Conservation (phyloP, 2,329 filamentous ascomycete genomes). For the Venturia nashicola region DNA sequence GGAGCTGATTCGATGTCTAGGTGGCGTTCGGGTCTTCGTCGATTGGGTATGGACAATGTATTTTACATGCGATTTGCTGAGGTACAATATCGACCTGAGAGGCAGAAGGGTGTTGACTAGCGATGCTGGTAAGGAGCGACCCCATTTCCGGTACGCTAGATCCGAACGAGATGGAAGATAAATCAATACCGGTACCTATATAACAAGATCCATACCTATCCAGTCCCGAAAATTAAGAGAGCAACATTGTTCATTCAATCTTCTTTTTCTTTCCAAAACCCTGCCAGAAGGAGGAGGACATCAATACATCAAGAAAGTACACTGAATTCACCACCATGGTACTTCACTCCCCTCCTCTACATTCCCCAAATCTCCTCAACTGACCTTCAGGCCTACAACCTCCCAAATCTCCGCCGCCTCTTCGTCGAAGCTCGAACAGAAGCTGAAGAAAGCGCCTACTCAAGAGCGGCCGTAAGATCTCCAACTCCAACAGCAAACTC, state of each 20-base stretch:
- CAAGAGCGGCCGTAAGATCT: conserved; percentile 67
- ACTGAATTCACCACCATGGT: background rate
- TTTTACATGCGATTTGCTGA: background rate
- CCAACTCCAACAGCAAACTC: too few species aligned
- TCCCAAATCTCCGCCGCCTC: conserved; percentile 88
- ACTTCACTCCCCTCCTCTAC: conserved; percentile 42
- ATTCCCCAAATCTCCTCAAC: conserved; percentile 71
- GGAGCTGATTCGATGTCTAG: background rate
- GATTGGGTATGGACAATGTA: background rate
- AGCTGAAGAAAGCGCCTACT: conserved; percentile 88
- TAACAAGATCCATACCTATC: too few species aligned
- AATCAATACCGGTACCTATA: too few species aligned
- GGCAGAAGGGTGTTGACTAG: background rate
- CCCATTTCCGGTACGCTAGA: background rate
- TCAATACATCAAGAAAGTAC: too few species aligned
- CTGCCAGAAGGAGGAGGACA: too few species aligned
- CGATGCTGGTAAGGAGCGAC: background rate
- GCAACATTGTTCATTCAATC: too few species aligned
- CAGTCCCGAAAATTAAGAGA: too few species aligned
- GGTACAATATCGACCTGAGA: background rate
- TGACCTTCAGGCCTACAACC: conserved; percentile 49
- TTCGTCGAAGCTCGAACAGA: conserved; percentile 92
- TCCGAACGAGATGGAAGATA: too few species aligned
- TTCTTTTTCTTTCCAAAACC: too few species aligned
- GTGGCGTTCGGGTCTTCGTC: too few species aligned